A percentile compares a stretch with the other conserved stretches of the same genome.
Conservation (phyloP, 768 basidiomycete species). For the Boletus sp. region DNA sequence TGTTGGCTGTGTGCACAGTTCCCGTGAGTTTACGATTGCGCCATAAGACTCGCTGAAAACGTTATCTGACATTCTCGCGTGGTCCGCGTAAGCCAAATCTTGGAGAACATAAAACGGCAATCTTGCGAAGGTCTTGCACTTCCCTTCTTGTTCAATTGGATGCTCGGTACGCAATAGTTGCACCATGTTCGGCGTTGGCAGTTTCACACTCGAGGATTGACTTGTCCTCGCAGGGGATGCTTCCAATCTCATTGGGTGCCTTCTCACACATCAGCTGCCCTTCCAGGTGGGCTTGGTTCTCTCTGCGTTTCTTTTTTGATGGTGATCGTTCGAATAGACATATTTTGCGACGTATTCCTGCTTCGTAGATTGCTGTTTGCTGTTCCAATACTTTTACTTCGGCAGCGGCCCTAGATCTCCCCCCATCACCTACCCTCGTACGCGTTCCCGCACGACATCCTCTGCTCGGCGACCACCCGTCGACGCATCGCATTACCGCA, state of each 20-base stretch:
- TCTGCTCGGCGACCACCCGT: conserved; percentile 46
- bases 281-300: conserved; percentile 71
- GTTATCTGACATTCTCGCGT: conserved; percentile 6
- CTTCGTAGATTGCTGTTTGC: conserved; percentile 70
- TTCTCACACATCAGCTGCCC: conserved; percentile 89
- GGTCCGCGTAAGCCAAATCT: conserved; percentile 59
- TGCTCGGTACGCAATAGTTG: conserved; percentile 61
- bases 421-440: conserved; percentile 33
- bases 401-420: conserved; percentile 37
- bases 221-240: conserved; percentile 64
- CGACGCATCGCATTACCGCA: conserved; percentile 66
- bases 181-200: conserved; percentile 1
- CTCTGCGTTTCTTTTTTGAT: conserved; percentile 3
- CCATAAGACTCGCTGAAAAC: conserved; percentile 1
- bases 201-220: conserved; percentile 4
- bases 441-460: conserved; percentile 45
- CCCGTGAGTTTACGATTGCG: conserved; percentile 56
- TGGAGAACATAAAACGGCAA: conserved; percentile 71
- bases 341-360: conserved; percentile 93
- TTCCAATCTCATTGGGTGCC: conserved; percentile 88
- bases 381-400: conserved; percentile 84
- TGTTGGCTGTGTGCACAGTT: conserved; percentile 89
- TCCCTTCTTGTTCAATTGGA: conserved; percentile 93
- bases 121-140: conserved; percentile 90
- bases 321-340: conserved; percentile 47